Evolutionary conservation across 2,329 filamentous ascomycete genomes (phyloP), one percentile per base, ranked within the genome.

Genomic region (Blumeria hordei): DNA sequence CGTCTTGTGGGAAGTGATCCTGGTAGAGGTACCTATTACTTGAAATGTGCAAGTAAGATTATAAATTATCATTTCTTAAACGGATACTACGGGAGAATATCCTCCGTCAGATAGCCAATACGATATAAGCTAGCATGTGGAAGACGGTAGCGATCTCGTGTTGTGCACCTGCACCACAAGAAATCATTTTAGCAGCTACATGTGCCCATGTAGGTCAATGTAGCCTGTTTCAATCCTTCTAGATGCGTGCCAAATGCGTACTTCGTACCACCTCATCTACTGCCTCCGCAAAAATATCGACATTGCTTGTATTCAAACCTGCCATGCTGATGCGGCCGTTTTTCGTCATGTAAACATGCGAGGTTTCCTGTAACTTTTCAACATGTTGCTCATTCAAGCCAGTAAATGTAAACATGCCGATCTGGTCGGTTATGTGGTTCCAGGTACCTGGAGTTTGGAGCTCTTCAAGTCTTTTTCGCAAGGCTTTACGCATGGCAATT

Each of bases 291-390:
- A 96, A 85, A 70, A 95, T 94, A 55, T 94, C 87, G 57, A 96
- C 75, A 67, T 96, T 98, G 64, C 81, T 72, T 32, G 85, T 84
- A 69, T 96, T 96, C 61, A 96, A 71, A n/a, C 92, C 92, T 5
- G 92, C 92, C 90, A 98, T 96, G 66, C 85, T 93, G 69, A 96
- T 94, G 52, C 92, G 83, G 21, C 92, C 92, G 66, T 98, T 98
- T 78, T 95, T 95, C 61, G 90, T 96, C 78, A 90, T 88, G 71
- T 92, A 92, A 55, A 92, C 74, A 67, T 92, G 85, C 57, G 74
- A 77, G 53, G 85, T 77, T 58, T 78, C 73, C 54, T 81, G 75
- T 58, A 92, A 71, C 69, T 78, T 80, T 61, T 76, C 62, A 7
- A 90, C 85, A 67, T 92, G 85, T 58, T 76, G 66, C 70, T 88